These are phyloP conservation scores for Ogataea chonburiensis DNA, from an alignment of 805 yeast genomes.

Conservation along the genomic window DNA sequence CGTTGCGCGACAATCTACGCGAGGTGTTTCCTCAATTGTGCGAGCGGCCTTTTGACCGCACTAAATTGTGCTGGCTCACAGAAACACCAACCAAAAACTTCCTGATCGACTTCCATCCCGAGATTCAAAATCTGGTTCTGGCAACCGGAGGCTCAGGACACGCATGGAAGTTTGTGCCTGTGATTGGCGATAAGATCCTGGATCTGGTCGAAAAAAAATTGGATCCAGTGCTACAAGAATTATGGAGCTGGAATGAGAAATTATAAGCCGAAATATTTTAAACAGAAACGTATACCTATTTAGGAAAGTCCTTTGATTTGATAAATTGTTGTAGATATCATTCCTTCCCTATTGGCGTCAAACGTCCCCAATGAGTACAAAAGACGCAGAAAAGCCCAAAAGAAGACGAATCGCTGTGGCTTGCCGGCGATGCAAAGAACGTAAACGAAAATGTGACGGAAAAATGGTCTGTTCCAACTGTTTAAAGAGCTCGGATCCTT, in stretches of 20 bases:
- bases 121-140: conserved; percentile 31
- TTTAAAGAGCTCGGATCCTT: no score
- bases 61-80: conserved; percentile 39
- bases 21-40: conserved; percentile 36
- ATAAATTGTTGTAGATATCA: no score
- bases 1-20: conserved; percentile 34
- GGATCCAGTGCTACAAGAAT: no score
- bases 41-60: conserved; percentile 30
- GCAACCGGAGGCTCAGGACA: conserved; percentile 51
- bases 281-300: background rate
- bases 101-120: conserved; percentile 39
- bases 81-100: conserved; percentile 42
- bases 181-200: conserved; percentile 44
- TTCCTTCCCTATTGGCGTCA: no score
- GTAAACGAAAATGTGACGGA: background rate
- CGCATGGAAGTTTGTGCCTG: conserved; percentile 44
- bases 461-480: background rate
- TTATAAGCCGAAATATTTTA: background rate
- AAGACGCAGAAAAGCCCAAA: background rate
- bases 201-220: no score
- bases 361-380: background rate
- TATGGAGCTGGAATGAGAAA: no score
- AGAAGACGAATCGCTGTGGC: background rate
- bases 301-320: no score
- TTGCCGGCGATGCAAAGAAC: background rate